Evolutionary conservation across 768 basidiomycete species (phyloP), one percentile per base, ranked within the genome.

Genomic region (Amanita rubescens): DNA sequence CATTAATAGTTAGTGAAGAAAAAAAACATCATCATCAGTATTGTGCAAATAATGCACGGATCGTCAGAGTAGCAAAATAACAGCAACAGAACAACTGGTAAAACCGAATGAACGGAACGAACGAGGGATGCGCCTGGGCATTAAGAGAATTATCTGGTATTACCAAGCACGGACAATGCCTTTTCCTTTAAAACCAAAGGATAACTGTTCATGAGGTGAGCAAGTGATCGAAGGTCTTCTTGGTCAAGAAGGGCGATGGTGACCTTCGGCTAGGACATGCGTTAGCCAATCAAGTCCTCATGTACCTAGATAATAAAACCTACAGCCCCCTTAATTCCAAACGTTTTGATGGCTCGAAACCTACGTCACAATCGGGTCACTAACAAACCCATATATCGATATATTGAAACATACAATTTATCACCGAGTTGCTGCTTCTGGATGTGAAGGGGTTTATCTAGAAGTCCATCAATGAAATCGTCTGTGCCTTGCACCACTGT

Each of bases 201-300:
- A 66, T 90, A 93, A 64, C 88, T 88, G 66, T 91, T 88, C 84
- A 90, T 84, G 39, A 94, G 76, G 65, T 91, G 89, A 5, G 89
- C 86, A 44, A 94, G 77, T 4, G 90, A 75, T 39, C 86, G 80
- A 20, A 94, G 76, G 62, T 95, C 92, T 55, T 94, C 93, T 60
- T 85, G 77, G 62, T 94, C 90, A 56, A 95, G 71, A 8, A 94
- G 76, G 4, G 78, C 71, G 60, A 96, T 90, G 1, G 92, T 94
- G 57, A 91, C 71, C 65, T 93, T 93, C 47, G 90, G 88, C 82
- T 89, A 59, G 14, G 54, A 34, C 39, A 41, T 37, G 49, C 44
- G 51, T 25, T 6, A 58, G 27, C 34, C 7, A 30, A n/a, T 22
- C 6, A 17, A 32, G 25, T 11, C 5, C 37, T 20, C 14, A 12